Base-by-base conservation (phyloP, 805 yeast genomes). In the Pichia nakasei region DNA sequence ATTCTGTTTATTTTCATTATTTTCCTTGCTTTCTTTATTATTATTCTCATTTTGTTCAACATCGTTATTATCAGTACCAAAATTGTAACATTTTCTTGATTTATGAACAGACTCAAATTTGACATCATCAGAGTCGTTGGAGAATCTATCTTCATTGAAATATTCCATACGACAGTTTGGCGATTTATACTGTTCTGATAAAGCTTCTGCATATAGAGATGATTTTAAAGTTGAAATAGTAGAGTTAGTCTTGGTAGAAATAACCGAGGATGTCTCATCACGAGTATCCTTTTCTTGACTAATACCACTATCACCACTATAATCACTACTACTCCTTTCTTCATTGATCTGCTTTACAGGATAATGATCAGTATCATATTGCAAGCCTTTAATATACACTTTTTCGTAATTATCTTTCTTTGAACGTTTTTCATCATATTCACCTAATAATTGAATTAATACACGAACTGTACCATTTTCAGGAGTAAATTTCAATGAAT, bases 401-500 rank as follows among this genome's bases (percentile, higher is more conserved):
- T 69, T 60, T 22, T 64, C 62, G 52, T 60, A 76, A 36, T 73
- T 59, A 13, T 52, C 57, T 0, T 48, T 53, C 39, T 61, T 61
- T 22, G 85, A 76, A 46, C 62, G 59, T 21, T 58, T 65, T 53
- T 67, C 72, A 54, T 83, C 93, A 56, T 81, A 85, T 55, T 79
- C 85, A 34, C 93, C 93, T 18, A 82, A 44, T n/a, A 82, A 59
- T 48, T 69, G 73, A 50, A 83, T 74, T 1, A 69, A 59, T 9
- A 86, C 85, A 24, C 72, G 71, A 12, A 89, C 94, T 15, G 75
- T 72, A 2, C 97, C 97, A 47, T 86, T 85, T 17, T 80, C 83
- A 0, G 96, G 96, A 0, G 97, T 89, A 55, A 93, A 93, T 60
- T 93, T 93, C 54, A 93, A 68, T 0, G 95, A 80, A 63, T 93